phyloP scores from a whole-genome alignment of 1,284 basidiomycete species.

The Xerocomus minutiporus region DNA sequence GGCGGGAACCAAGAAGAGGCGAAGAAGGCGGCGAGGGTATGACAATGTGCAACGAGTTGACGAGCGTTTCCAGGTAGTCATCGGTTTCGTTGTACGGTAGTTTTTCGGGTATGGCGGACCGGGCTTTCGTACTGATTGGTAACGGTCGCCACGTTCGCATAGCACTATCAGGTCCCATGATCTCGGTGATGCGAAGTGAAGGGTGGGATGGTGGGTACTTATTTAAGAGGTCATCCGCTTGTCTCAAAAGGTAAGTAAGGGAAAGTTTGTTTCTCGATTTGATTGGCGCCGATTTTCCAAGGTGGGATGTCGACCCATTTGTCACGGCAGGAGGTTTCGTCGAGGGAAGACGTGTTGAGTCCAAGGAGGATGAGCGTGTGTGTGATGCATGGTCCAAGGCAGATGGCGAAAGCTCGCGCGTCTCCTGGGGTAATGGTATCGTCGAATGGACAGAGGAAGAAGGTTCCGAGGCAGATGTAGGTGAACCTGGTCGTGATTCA shows the following conservation, averaged over 20 bases:
- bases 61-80: slow-evolving; percentile 60
- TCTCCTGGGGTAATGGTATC: not conserved
- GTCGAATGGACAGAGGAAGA: slow-evolving; percentile 1
- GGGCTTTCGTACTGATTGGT: slow-evolving; percentile 9
- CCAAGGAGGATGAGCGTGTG: slow-evolving; percentile 4
- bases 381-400: slow-evolving; percentile 1
- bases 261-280: slow-evolving; percentile 30
- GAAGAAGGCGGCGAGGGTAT: slow-evolving; percentile 40
- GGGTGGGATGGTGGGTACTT: slow-evolving; percentile 45
- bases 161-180: slow-evolving; percentile 67
- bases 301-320: slow-evolving; percentile 28
- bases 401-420: slow-evolving; percentile 1
- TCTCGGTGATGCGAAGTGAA: slow-evolving; percentile 47
- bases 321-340: not conserved
- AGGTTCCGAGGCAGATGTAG: not conserved
- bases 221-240: slow-evolving; percentile 42
- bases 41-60: slow-evolving; percentile 52
- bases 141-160: slow-evolving; percentile 33
- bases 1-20: slow-evolving; percentile 8
- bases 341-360: not conserved
- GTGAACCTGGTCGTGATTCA: slow-evolving; percentile 19
- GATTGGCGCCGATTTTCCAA: not conserved
- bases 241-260: slow-evolving; percentile 39
- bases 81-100: slow-evolving; percentile 32
- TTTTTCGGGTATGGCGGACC: slow-evolving; percentile 7